Evolutionary conservation across 345 rosid species (phyloP), one percentile per base, ranked within the genome.

Genomic region (Hibiscus tridactylites): DNA sequence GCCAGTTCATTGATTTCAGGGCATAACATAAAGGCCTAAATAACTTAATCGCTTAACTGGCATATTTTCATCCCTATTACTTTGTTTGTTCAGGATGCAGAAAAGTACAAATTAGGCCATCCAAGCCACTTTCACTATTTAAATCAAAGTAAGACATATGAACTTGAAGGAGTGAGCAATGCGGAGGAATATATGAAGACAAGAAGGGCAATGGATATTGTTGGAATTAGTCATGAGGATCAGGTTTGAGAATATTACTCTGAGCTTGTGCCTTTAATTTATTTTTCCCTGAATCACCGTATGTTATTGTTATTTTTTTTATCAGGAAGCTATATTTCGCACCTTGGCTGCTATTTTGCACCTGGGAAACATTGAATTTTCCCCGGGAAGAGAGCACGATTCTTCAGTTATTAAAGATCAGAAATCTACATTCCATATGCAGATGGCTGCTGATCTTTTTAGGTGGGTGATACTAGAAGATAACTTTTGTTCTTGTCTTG

Each of bases 271-370:
- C 53, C 57, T 77, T 35, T 68, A 33, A 39, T 69, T 73, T 53
- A 60, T 46, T 39, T 60, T 54, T 66, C 16, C 47, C 49, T 74
- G 15, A 62, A 58, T 73, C 26, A 75, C 69, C 49, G 71, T 17
- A 37, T 57, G 59, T 68, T 56, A 13, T 72, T 73, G 33, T 17
- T 52, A n/a, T 39, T 74, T 76, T 47, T 50, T 70, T 31, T 31
- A 69, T 65, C 84, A 91, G 98, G 97, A 91, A 79, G 88, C 93
- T 79, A 90, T 94, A 80, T 90, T 94, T 78, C 92, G 92, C 75
- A 91, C 93, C 35, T 86, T 94, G 77, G 98, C 98, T 60, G 97
- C 90, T 42, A 88, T 91, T 83, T 82, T 94, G 70, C 98, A 94
- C 88, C 88, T 94, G 63, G 98, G 97, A 72, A 91, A 94, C 76